Base-by-base conservation (phyloP, 2,329 filamentous ascomycete species). In the Colletotrichum filicis region DNA sequence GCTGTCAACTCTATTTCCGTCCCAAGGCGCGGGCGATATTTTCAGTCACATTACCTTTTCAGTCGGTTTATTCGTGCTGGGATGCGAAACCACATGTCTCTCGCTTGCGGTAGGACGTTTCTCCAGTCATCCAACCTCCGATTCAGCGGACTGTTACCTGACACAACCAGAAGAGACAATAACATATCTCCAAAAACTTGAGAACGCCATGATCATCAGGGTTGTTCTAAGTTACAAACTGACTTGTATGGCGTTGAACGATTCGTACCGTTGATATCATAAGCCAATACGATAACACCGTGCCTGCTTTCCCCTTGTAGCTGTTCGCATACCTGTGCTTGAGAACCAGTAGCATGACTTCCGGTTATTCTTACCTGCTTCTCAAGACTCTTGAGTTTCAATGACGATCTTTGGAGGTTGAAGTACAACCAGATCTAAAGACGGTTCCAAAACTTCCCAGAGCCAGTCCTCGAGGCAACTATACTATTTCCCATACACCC, bases 21-120 rank as follows among this genome's bases (percentile, higher is more conserved):
- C 79, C 71, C 83, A 72, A 73, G 83, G 78, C 71, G 83, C 82
- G 67, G 19, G 8, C 5, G 60, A 19, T 80, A 83, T 75, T 83
- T 78, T 46, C 75, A 67, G 74, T 9, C 37, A 57, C 42, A 35
- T 61, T 11, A 42, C 60, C 22, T 62, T 52, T 53, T 62, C 28
- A 26, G 8, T 22, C 19, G 26, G 32, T 22, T 30, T 26, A 35
- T 53, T 42, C 30, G 22, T 22, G 11, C 12, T 30, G 22, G 4
- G 19, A 49, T 22, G 24, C 11, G 52, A 26, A 35, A 28, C 35
- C 5, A 46, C 9, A 14, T 30, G n/a, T 32, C 57, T 24, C 26
- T 62, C 59, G 14, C 19, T 52, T 22, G 16, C 7, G 42, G 26
- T 16, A 12, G 22, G 42, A 32, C 26, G 42, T 49, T 49, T 22